These are phyloP conservation scores for Aureobasidium musti DNA, from an alignment of 2,329 filamentous ascomycete species.

Conservation along the genomic window DNA sequence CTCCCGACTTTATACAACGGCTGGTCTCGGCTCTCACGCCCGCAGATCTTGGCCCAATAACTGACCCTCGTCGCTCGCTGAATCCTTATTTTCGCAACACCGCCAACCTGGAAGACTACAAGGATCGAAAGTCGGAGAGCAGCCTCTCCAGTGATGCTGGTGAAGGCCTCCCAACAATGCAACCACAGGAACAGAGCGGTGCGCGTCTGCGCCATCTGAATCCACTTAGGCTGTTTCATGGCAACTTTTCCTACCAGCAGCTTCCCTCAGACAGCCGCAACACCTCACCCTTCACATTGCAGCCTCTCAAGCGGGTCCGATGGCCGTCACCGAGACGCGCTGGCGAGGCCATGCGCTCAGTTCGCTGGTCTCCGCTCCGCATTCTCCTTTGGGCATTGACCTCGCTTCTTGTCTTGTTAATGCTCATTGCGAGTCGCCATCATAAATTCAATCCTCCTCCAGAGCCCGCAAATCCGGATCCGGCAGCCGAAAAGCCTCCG, in stretches of 20 bases:
- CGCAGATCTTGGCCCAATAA: neutral
- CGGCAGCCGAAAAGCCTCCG: neutral
- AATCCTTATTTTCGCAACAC: slow-evolving; percentile 2
- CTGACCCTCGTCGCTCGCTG: slow-evolving; percentile 25
- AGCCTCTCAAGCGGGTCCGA: slow-evolving; percentile 41
- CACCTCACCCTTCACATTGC: slow-evolving; percentile 45
- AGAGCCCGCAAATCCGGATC: slow-evolving; percentile 22
- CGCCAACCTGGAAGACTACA: slow-evolving; percentile 30
- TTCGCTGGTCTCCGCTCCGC: slow-evolving; percentile 46
- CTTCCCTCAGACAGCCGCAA: slow-evolving; percentile 48
- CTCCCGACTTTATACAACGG: slow-evolving; percentile 5
- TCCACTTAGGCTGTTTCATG: slow-evolving; percentile 49
- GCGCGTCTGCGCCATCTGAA: slow-evolving; percentile 47
- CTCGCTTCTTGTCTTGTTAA: slow-evolving; percentile 43
- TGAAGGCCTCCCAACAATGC: slow-evolving; percentile 25
- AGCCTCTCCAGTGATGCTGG: slow-evolving; percentile 32
- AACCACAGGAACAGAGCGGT: slow-evolving; percentile 33
- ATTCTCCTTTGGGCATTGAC: slow-evolving; percentile 47
- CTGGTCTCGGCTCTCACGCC: slow-evolving; percentile 16
- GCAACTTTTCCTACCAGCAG: slow-evolving; percentile 51
- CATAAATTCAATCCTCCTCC: slow-evolving; percentile 26
- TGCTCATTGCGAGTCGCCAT: slow-evolving; percentile 48
- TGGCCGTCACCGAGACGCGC: slow-evolving; percentile 44
- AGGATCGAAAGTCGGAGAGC: slow-evolving; percentile 31
- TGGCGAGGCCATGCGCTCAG: slow-evolving; percentile 34